phyloP scores from a whole-genome alignment of 2,329 filamentous ascomycete genomes.

The Seiridium cupressi region DNA sequence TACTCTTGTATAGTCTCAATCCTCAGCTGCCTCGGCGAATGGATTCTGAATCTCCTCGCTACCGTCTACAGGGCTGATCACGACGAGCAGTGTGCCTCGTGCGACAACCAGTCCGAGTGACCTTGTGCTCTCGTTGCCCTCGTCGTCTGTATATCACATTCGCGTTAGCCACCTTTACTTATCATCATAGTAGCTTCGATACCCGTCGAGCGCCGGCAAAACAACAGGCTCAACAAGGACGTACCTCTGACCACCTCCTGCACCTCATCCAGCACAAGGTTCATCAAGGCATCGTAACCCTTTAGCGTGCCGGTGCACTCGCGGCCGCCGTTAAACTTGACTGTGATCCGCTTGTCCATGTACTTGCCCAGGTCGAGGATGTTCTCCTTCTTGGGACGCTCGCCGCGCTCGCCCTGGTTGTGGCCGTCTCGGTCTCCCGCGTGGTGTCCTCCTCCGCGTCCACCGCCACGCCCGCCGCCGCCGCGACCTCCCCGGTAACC shows the following conservation, averaged over 20 bases:
- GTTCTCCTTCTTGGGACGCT: slow-evolving; percentile 96
- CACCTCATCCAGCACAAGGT: slow-evolving; percentile 92
- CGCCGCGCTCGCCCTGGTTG: slow-evolving; percentile 49
- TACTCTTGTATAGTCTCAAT: slow-evolving; percentile 28
- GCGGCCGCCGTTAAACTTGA: slow-evolving; percentile 94
- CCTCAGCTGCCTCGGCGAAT: slow-evolving; percentile 74
- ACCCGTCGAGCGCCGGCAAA: not conserved
- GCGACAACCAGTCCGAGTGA: slow-evolving; percentile 85
- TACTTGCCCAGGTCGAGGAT: slow-evolving; percentile 95
- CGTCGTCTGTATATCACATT: slow-evolving; percentile 65
- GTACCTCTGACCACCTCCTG: slow-evolving; percentile 85
- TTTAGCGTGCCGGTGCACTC: slow-evolving; percentile 88
- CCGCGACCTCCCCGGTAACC: slow-evolving; percentile 33
- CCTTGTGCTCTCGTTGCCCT: slow-evolving; percentile 82
- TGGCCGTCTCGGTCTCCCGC: slow-evolving; percentile 42
- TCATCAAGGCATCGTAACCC: slow-evolving; percentile 97
- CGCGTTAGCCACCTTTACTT: slow-evolving; percentile 11
- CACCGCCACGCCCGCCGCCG: slow-evolving; percentile 36
- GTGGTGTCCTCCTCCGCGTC: slow-evolving; percentile 42
- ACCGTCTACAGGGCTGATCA: slow-evolving; percentile 89
- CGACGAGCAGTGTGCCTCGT: slow-evolving; percentile 85
- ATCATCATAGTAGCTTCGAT: not conserved
- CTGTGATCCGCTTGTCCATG: slow-evolving; percentile 91
- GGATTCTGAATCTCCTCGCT: slow-evolving; percentile 96
- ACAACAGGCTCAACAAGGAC: slow-evolving; percentile 18